Base-by-base conservation (phyloP, 106 monocot genomes). In the Chionographis japonica region DNA sequence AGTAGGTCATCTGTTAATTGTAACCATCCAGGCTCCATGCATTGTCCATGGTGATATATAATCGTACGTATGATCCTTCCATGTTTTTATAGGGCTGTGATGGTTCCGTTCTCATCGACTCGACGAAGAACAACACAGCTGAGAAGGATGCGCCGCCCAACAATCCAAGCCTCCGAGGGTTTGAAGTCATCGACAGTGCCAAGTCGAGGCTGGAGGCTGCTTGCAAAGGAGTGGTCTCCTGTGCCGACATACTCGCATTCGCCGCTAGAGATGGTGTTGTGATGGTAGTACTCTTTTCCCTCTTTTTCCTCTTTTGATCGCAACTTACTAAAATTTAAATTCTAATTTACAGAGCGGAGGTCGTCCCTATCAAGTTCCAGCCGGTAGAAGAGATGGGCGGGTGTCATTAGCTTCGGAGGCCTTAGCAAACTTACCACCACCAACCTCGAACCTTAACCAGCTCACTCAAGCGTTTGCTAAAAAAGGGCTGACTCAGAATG, bases 331-430 rank as follows among this genome's bases (percentile, higher is more conserved):
- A 27, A 27, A 27, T 27, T 27, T 27, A 27, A 27, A 27, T 27
- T 27, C 0, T 27, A 27, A 27, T 27, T 27, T 27, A 46, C 80
- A 85, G 80, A 58, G 39, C 27, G 73, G 77, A 52, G 80, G 85
- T 8, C 8, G 51, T 13, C 4, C 1, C 7, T 85, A 80, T 65
- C 50, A 16, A 8, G 80, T 81, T n/a, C 73, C 77, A 3, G 68
- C 75, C 5, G 79, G 83, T 55, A 65, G 85, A 50, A 80, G 80
- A 69, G 85, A 85, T 65, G 85, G 85, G 9, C 77, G 72, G 27
- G 50, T 75, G 3, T 76, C 72, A 3, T 5, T 40, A 40, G 14
- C 63, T 9, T 64, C 69, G 5, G 80, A 75, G 49, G 60, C 80
- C 0, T 71, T 75, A 0, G 12, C 55, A 2, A 68, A 72, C 68